Evolutionary conservation across 2,329 filamentous ascomycete genomes (phyloP).

Genomic region (Trichoderma oligosporum): DNA sequence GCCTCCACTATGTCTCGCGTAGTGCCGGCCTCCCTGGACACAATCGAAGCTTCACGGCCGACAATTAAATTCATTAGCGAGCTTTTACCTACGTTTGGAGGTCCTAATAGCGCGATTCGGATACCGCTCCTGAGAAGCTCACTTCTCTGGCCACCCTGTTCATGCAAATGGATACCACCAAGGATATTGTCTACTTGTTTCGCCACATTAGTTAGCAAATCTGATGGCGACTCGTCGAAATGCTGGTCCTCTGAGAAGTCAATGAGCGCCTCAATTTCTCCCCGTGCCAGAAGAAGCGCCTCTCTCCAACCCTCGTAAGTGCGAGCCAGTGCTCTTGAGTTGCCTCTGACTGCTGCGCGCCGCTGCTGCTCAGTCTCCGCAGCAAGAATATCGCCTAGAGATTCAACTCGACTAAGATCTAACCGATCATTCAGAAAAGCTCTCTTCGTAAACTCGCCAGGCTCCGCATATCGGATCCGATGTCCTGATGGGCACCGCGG

Average conservation of each 20-base stretch:
- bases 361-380: constrained; percentile 91
- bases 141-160: constrained; percentile 72
- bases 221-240: constrained; percentile 79
- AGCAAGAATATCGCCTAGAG: constrained; percentile 58
- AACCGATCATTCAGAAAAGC: constrained; percentile 85
- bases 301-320: constrained; percentile 82
- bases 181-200: constrained; percentile 59
- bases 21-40: constrained; percentile 87
- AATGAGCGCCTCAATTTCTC: constrained; percentile 90
- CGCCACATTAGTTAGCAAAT: constrained; percentile 68
- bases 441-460: constrained; percentile 90
- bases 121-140: constrained; percentile 85
- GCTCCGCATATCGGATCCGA: constrained; percentile 78
- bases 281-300: constrained; percentile 73
- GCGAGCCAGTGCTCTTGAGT: constrained; percentile 63
- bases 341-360: constrained; percentile 75
- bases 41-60: constrained; percentile 90
- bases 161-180: constrained; percentile 62
- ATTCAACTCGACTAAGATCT: constrained; percentile 78
- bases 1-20: constrained; percentile 93
- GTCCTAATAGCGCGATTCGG: constrained; percentile 78
- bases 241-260: constrained; percentile 98
- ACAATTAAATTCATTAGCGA: constrained; percentile 88
- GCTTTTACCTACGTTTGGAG: constrained; percentile 93
- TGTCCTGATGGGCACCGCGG: constrained; percentile 43